Conservation (phyloP, 345 rosid genomes). For the Clausena lansium region DNA sequence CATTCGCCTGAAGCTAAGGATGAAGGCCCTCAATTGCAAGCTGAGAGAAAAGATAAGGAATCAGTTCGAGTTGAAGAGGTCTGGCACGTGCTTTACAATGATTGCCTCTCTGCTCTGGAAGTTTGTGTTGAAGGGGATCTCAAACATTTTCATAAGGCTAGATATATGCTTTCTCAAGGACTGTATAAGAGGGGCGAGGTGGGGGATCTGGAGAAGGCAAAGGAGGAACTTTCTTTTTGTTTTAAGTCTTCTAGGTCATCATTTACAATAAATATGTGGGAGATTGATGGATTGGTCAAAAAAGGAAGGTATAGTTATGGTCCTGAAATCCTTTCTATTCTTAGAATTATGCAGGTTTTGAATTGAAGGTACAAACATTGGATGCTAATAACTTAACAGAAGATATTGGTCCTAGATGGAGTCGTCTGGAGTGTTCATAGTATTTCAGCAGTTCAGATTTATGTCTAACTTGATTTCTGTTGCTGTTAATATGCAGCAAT, state of each 20-base stretch:
- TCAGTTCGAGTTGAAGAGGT: slow-evolving; percentile 54
- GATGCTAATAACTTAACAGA: not conserved
- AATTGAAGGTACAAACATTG: not conserved
- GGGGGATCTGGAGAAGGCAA: slow-evolving; percentile 86
- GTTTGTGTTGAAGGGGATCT: slow-evolving; percentile 91
- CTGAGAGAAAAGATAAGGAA: slow-evolving; percentile 42
- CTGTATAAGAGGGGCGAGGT: slow-evolving; percentile 64
- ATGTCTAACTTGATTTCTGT: not conserved
- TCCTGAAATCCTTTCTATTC: not conserved
- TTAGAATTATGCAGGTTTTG: not conserved
- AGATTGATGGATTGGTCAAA: slow-evolving; percentile 96
- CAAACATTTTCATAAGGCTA: slow-evolving; percentile 96
- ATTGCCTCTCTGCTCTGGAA: slow-evolving; percentile 87
- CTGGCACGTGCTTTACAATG: slow-evolving; percentile 84
- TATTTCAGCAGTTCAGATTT: slow-evolving; percentile 4
- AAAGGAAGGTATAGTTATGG: slow-evolving; percentile 69
- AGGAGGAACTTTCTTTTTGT: slow-evolving; percentile 92
- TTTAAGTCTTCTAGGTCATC: slow-evolving; percentile 88
- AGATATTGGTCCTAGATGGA: not conserved
- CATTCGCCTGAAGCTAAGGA: slow-evolving; percentile 39
- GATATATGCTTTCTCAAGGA: slow-evolving; percentile 94
- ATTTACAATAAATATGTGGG: slow-evolving; percentile 99
- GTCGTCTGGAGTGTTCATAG: not conserved
- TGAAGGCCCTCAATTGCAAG: slow-evolving; percentile 33
- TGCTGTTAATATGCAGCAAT: not conserved